Evolutionary conservation across 148 eudicot species (phyloP).

Genomic region (Diospyros kaki): DNA sequence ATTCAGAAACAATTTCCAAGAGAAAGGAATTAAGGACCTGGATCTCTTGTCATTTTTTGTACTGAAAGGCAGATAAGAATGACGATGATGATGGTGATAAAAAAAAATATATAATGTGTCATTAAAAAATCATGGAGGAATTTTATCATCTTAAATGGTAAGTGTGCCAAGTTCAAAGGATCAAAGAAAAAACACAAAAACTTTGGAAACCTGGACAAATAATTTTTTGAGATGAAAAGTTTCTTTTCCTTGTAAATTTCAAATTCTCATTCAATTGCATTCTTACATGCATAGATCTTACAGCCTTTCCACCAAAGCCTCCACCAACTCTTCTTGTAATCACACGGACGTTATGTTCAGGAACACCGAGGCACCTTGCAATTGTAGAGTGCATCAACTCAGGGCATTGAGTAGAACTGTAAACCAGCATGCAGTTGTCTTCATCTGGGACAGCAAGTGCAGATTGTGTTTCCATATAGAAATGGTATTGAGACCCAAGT

Average conservation of each 20-base stretch:
- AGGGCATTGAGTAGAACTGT: constrained; percentile 64
- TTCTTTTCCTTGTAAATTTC: too few species aligned
- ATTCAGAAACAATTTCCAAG: too few species aligned
- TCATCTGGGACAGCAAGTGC: constrained; percentile 73
- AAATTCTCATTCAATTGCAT: neutral
- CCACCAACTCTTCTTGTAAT: constrained; percentile 83
- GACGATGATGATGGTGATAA: too few species aligned
- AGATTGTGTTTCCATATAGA: constrained; percentile 71
- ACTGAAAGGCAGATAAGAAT: too few species aligned
- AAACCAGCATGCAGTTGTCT: constrained; percentile 68
- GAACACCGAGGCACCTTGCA: constrained; percentile 66
- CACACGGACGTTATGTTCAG: constrained; percentile 69
- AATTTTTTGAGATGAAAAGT: neutral
- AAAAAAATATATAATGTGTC: too few species aligned
- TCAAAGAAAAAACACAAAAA: too few species aligned
- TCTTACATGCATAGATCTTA: constrained; percentile 59
- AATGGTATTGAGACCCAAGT: constrained; percentile 64
- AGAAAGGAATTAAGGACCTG: too few species aligned
- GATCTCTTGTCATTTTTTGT: too few species aligned
- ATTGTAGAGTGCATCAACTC: constrained; percentile 42
- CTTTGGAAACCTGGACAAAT: neutral
- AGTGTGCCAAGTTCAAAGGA: neutral
- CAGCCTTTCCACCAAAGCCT: constrained; percentile 76
- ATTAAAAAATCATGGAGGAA: neutral
- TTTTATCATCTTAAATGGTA: neutral